Evolutionary conservation across 192 early-diverging fungal genomes (phyloP), one percentile per base, ranked within the genome.

Genomic region (Mortierella hygrophila): DNA sequence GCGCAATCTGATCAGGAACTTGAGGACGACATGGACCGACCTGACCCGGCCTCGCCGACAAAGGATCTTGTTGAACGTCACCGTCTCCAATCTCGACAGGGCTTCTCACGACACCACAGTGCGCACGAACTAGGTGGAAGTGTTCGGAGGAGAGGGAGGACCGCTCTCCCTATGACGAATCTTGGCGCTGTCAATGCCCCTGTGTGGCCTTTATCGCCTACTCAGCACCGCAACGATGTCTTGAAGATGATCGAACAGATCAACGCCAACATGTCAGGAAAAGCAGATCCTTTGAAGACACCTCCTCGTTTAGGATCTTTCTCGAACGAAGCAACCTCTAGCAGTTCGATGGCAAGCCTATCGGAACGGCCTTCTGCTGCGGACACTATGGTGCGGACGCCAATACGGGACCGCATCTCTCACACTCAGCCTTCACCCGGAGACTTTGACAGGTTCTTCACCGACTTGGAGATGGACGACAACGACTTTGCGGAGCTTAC

Each of bases 211-310:
- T 6, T 70, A 37, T 70, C 79, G 0, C 47, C 79, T 5, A 68
- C 55, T 6, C 63, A 77, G 18, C 44, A 60, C 42, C 78, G 79
- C 10, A 79, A 77, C 37, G 84, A 86, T 32, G 75, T 80, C 7
- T 52, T 86, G 26, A 77, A 73, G 52, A 86, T 86, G 84, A 86
- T 86, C 35, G 79, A 86, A 6, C 84, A 81, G 23, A 63, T 86
- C 16, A 79, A 85, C 41, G 60, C 78, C 21, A 85, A 79, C 38
- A 79, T 85, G 73, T 40, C 15, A 35, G 32, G 35, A 40, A 32
- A 29, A 13, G 29, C 60, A 32, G 29, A 65, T 65, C 35, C 4
- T 13, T 15, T 65, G 60, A 26, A 29, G 10, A 65, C 60, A 32
- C 60, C 60, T 0, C 60, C 60, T 65, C 60, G 60, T 65, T 10